Percentiles rank a stretch among this genome's conserved stretches.
These are phyloP conservation scores for Geotrichum ghanense DNA, from an alignment of 805 yeast species.

Conservation along the genomic window DNA sequence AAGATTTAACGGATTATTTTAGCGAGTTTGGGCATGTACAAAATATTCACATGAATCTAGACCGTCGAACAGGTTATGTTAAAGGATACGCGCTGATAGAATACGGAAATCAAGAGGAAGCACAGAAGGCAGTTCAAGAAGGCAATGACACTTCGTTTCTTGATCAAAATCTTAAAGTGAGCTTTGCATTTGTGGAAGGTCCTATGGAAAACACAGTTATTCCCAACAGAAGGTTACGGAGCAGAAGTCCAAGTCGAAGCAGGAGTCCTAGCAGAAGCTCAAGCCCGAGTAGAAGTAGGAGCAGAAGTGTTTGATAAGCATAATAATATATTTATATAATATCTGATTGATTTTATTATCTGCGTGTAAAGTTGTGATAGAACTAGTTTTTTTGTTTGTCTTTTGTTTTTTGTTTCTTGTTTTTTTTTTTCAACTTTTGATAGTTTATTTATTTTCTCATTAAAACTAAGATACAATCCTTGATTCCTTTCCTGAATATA, in stretches of 20 bases:
- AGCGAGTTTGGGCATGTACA: slow-evolving; percentile 31
- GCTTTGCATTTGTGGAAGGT: slow-evolving; percentile 31
- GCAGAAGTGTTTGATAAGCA: too few relatives aligned
- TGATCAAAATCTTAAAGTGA: slow-evolving; percentile 25
- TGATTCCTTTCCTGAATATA: not conserved
- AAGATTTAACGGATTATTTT: slow-evolving; percentile 31
- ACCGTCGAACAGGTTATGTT: slow-evolving; percentile 33
- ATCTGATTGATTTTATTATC: not conserved
- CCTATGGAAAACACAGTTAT: slow-evolving; percentile 4
- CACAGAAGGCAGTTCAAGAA: slow-evolving; percentile 24
- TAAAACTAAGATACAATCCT: not conserved
- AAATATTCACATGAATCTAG: slow-evolving; percentile 31
- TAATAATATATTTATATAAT: not conserved
- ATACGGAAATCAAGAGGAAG: slow-evolving; percentile 25
- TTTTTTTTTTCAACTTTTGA: not conserved
- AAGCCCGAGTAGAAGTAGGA: not conserved
- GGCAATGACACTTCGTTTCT: slow-evolving; percentile 25
- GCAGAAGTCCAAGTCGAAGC: not conserved
- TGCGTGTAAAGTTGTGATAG: not conserved
- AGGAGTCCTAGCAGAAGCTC: slow-evolving; percentile 4
- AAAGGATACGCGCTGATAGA: slow-evolving; percentile 34
- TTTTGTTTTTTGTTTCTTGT: not conserved
- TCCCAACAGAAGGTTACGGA: not conserved
- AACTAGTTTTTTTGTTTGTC: not conserved
- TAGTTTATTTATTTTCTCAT: not conserved